Evolutionary conservation across 2,329 filamentous ascomycete genomes (phyloP), one percentile per base, ranked within the genome.

Genomic region (Aspergillus novofumigatus): DNA sequence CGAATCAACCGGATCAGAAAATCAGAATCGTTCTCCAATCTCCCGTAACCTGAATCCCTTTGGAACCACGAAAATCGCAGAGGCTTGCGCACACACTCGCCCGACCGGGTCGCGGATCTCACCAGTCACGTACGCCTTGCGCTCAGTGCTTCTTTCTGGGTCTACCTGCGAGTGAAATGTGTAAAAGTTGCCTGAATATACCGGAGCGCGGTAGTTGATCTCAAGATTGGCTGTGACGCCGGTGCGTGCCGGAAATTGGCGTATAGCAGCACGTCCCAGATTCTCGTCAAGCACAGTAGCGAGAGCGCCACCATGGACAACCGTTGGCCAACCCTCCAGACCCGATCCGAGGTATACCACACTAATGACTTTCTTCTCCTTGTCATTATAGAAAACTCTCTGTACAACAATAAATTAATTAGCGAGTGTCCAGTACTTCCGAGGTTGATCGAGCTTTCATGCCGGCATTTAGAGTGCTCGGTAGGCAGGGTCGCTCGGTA

Each of bases 261-360:
- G 69, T 55, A 85, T 75, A 10, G 83, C 84, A 59, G 84, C 86
- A 47, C 87, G 79, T n/a, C 85, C 85, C 59, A 90, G 78, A 52
- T 81, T 83, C 76, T 92, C 89, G 69, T 90, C 84, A 41, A 92
- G 73, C 3, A 90, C 71, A 0, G 86, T 91, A 7, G 86, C 87
- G 51, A 89, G 79, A 6, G 81, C 78, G 14, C 89, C 89, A 55
- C 89, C 89, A 74, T 93, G 89, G 52, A 86, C 84, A 44, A 89
- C 78, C 11, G 83, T 81, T 1, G 89, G 89, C 87, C 88, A 92
- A 3, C 90, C 89, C 50, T 81, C 78, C 21, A 88, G 68, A 1
- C 78, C 83, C n/a, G 78, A 71, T 6, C 89, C 90, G 54, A 92
- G 80, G 77, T 81, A 89, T 4, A 92, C 77, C n/a, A 92, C 79